Evolutionary conservation across 73 alveolate species (phyloP).

Genomic region (Halteria grandinella): DNA sequence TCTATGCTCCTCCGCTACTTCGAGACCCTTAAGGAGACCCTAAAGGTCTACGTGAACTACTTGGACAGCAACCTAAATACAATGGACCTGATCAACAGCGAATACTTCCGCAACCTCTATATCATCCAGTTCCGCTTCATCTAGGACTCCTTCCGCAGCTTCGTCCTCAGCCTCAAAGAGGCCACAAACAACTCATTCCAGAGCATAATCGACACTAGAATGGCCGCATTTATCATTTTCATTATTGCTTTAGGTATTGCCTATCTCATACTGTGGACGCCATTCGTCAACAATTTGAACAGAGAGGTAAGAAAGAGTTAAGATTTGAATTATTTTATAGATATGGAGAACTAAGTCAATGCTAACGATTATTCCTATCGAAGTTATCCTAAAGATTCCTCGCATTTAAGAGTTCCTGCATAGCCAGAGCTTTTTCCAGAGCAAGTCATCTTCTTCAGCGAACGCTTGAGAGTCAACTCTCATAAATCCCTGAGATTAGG

Average conservation of each 20-base stretch:
- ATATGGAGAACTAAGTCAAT: conserved; percentile 63
- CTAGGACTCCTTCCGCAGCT: conserved; percentile 24
- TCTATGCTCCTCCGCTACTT: conserved; percentile 42
- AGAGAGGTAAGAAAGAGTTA: conserved; percentile 21
- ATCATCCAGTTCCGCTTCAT: conserved; percentile 34
- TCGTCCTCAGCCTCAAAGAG: conserved; percentile 15
- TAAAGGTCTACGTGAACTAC: conserved; percentile 19
- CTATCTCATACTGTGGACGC: conserved; percentile 47
- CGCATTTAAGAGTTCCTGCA: conserved; percentile 51
- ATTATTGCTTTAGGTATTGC: conserved; percentile 19
- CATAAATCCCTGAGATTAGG: too few relatives aligned
- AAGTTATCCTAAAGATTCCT: conserved; percentile 55
- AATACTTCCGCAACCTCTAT: conserved; percentile 8
- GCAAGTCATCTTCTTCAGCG: too few relatives aligned
- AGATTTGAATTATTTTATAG: background rate
- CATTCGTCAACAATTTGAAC: conserved; percentile 47
- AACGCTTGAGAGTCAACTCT: too few relatives aligned
- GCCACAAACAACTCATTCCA: conserved; percentile 26
- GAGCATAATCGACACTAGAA: conserved; percentile 47
- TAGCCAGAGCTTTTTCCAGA: conserved; percentile 46
- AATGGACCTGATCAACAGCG: conserved; percentile 16
- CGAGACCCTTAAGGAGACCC: conserved; percentile 27
- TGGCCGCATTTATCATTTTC: conserved; percentile 55
- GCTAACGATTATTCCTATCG: conserved; percentile 61
- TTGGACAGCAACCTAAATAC: background rate